Evolutionary conservation across 805 yeast genomes (phyloP), one percentile per base, ranked within the genome.

Genomic region (Priceomyces medius): DNA sequence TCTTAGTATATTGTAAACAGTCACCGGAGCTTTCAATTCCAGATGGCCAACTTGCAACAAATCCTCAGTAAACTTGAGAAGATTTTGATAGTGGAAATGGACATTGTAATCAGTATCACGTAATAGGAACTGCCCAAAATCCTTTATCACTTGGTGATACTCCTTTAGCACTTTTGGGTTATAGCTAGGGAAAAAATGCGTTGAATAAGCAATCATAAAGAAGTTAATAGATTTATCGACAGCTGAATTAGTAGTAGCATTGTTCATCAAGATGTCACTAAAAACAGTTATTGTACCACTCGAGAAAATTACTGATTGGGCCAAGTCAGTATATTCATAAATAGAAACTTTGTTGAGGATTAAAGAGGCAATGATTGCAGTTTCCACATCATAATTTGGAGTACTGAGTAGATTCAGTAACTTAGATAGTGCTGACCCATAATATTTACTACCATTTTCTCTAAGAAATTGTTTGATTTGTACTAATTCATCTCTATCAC

Each of bases 211-310:
- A 37, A 47, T 46, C 7, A 43, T 35, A n/a, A 56, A 33, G 31
- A 46, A 55, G 16, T 46, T 45, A 32, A 13, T 26, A 38, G 19
- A 24, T 7, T 14, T 14, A 10, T 19, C 3, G 31, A 31, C 14
- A 16, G 33, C 10, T 14, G 17, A 14, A 18, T 33, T 33, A 10
- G 36, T 20, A 13, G 18, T 9, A 14, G 33, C 18, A 18, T 29
- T 26, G 17, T 13, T 27, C 16, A 37, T 31, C 16, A 48, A 17
- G 21, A 52, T 31, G 20, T 51, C 51, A 21, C 50, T 45, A 41
- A 53, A 53, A 3, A 57, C 45, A 5, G 51, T 38, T 3, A 49
- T 45, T 16, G 56, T 41, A 2, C 64, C 64, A 13, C 50, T 48
- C 16, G 55, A 45, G 35, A 58, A 59, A 13, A 57, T 46, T 7